phyloP scores from a whole-genome alignment of 345 rosid species.

The Luvunga scandens region DNA sequence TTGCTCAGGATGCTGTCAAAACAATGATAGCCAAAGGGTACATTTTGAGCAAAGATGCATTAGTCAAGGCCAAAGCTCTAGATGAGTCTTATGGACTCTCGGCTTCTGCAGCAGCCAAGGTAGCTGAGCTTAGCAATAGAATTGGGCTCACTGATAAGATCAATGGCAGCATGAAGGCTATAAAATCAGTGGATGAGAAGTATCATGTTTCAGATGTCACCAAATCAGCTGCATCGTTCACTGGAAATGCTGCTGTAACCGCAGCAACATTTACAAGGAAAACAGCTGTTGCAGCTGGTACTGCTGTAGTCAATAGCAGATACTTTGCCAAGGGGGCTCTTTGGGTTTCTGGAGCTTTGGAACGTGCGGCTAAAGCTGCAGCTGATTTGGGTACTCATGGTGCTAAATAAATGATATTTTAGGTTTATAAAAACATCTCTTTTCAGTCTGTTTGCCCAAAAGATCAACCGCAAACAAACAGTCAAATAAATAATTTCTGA shows the following conservation, averaged over 20 bases:
- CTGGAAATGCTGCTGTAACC: conserved; percentile 62
- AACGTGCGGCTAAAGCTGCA: conserved; percentile 62
- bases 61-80: conserved; percentile 66
- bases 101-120: conserved; percentile 56
- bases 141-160: conserved; percentile 70
- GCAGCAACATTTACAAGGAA: conserved; percentile 63
- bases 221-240: conserved; percentile 55
- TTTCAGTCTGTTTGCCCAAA: not conserved
- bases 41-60: conserved; percentile 65
- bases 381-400: conserved; percentile 61
- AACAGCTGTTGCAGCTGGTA: conserved; percentile 62
- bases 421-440: not conserved
- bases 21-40: conserved; percentile 80
- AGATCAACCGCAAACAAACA: not conserved
- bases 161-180: conserved; percentile 53
- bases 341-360: conserved; percentile 71
- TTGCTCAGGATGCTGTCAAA: conserved; percentile 75
- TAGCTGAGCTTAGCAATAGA: conserved; percentile 62
- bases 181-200: conserved; percentile 65
- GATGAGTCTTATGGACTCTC: conserved; percentile 66
- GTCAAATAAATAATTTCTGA: conserved; percentile 9
- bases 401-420: conserved; percentile 22
- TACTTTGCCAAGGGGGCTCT: conserved; percentile 83
- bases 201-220: conserved; percentile 65
- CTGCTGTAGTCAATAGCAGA: conserved; percentile 62